Base-by-base conservation (phyloP, 2,329 filamentous ascomycete species). In the Teratosphaeria nubilosa region DNA sequence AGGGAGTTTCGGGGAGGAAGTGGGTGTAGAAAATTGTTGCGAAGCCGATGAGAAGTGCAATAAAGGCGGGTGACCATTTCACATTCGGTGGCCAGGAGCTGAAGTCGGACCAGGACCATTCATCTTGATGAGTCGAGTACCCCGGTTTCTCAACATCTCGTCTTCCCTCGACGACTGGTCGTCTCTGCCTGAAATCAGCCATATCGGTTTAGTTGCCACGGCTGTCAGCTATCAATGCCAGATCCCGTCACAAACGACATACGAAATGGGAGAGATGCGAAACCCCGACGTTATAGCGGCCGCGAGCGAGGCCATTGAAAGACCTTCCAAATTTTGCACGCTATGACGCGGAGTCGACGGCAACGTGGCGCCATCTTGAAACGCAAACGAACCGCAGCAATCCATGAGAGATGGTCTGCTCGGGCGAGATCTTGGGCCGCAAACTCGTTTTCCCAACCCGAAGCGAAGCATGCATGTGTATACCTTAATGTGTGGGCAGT, bases 21-120 rank as follows among this genome's bases (percentile, higher is more conserved):
- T 61, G 54, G 50, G 56, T 58, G 34, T 60, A 66, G 54, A 63
- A 59, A 16, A 62, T 48, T 13, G 53, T 53, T 3, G 52, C 51
- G 14, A 60, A 56, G 22, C 48, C 37, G 16, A 30, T 55, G 4
- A 68, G 53, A 1, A 68, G 54, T 5, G 55, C 60, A 11, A 63
- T 31, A 20, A 53, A 60, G 11, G 63, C 56, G 13, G 64, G 61
- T 14, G 57, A 58, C 14, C 59, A 64, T 57, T 63, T 61, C 11
- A 64, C 56, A 10, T 59, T 58, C 24, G 41, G 34, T 1, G 61
- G 56, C 66, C 66, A 68, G 22, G 62, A 66, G 27, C 58, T 58
- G 9, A 60, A 60, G 56, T 66, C 62, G 11, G 57, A 52, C 64
- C 65, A 67, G 10, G 61, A 56, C 56, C 51, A 54, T n/a, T 56